Conservation (phyloP, 768 basidiomycete genomes). For the Mycena floridula region DNA sequence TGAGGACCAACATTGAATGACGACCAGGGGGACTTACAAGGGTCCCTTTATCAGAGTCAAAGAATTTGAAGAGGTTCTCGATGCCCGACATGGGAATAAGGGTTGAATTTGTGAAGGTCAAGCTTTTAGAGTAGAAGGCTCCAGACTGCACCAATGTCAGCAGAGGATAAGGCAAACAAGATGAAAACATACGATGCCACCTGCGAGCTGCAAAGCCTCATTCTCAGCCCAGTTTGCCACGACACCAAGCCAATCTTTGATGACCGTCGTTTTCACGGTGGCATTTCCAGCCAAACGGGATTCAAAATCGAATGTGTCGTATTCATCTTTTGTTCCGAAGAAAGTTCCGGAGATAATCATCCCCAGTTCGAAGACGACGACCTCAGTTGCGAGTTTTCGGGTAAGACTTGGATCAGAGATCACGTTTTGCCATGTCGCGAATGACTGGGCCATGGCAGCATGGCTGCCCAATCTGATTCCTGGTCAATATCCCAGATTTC, state of each 20-base stretch:
- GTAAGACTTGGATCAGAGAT: neutral
- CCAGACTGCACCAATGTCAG: too few species aligned
- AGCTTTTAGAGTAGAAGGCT: too few species aligned
- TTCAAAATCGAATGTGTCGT: neutral
- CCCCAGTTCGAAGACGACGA: conserved; percentile 6
- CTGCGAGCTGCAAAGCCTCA: neutral
- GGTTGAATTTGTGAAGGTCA: too few species aligned
- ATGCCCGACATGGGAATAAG: too few species aligned
- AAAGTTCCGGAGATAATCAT: conserved; percentile 14
- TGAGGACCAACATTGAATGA: too few species aligned
- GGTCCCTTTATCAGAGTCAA: too few species aligned
- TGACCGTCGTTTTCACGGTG: too few species aligned
- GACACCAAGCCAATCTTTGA: neutral
- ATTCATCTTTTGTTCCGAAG: neutral
- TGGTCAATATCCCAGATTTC: too few species aligned
- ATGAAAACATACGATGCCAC: neutral
- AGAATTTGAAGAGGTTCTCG: too few species aligned
- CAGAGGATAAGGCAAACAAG: neutral
- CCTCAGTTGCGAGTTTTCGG: neutral
- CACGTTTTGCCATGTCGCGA: neutral
- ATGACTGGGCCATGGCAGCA: neutral
- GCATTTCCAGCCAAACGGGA: neutral
- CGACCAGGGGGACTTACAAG: too few species aligned
- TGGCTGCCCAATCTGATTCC: conserved; percentile 3
- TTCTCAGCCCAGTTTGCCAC: neutral